Percentiles rank a stretch among this genome's conserved stretches.
phyloP scores from a whole-genome alignment of 225 moss, liverwort and hornwort species.

The Straminergon stramineum region DNA sequence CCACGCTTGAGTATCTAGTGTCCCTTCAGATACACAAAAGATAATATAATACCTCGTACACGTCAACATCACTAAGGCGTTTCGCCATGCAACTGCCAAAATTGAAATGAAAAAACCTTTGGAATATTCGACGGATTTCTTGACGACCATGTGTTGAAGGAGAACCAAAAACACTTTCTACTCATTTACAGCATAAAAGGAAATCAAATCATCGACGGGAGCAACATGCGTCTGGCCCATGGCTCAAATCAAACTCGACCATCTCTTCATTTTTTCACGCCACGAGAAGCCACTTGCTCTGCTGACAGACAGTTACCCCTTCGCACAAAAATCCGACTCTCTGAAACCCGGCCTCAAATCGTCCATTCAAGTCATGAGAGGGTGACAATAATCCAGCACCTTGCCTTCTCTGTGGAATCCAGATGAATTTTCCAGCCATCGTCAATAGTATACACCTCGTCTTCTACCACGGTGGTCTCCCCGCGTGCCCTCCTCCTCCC shows the following conservation, averaged over 20 bases:
- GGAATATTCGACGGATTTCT: not conserved
- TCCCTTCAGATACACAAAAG: not conserved
- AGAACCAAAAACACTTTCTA: not conserved
- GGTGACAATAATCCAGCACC: constrained; percentile 16
- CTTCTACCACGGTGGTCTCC: constrained; percentile 8
- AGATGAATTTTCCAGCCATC: constrained; percentile 36
- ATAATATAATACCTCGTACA: not conserved
- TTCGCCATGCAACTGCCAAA: not conserved
- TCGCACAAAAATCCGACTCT: not conserved
- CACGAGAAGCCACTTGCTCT: not conserved
- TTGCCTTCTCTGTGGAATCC: constrained; percentile 50
- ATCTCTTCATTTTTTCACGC: not conserved
- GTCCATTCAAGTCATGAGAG: not conserved
- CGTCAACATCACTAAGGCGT: not conserved
- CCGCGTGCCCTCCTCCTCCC: constrained; percentile 1
- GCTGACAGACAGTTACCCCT: not conserved
- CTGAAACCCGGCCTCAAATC: not conserved
- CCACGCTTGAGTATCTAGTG: not conserved
- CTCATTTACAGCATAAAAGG: not conserved
- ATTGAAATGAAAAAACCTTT: not conserved
- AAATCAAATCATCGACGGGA: not conserved
- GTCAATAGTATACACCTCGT: constrained; percentile 24
- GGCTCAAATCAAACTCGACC: not conserved
- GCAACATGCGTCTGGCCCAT: not conserved
- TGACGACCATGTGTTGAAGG: not conserved